Evolutionary conservation across 805 yeast genomes (phyloP).

Genomic region (Candida fluviatilis): DNA sequence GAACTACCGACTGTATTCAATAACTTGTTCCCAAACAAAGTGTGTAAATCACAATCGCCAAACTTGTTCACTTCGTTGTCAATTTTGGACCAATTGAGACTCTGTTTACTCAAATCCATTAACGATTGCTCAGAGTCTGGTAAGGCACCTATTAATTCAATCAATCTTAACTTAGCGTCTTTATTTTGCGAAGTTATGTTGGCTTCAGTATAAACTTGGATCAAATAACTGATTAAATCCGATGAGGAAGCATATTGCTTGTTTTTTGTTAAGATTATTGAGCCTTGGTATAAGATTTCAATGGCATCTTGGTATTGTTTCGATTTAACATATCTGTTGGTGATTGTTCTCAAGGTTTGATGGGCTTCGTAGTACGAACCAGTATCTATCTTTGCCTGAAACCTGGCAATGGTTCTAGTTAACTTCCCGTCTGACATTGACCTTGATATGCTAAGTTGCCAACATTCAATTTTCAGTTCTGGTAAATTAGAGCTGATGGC

Average conservation of each 20-base stretch:
- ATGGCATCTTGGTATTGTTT: conserved; percentile 68
- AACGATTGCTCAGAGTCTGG: conserved; percentile 46
- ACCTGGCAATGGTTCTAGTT: conserved; percentile 58
- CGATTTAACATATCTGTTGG: conserved; percentile 73
- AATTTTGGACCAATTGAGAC: conserved; percentile 62
- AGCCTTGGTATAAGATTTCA: conserved; percentile 68
- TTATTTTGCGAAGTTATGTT: conserved; percentile 33
- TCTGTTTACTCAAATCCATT: conserved; percentile 61
- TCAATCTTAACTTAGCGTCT: conserved; percentile 42
- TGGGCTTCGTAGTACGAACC: conserved; percentile 93
- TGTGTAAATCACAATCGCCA: conserved; percentile 77
- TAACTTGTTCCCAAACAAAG: conserved; percentile 66
- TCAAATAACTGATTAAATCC: conserved; percentile 67
- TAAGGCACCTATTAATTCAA: conserved; percentile 44
- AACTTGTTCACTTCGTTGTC: conserved; percentile 40
- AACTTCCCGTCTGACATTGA: conserved; percentile 38
- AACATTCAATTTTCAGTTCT: not conserved
- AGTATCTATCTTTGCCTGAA: conserved; percentile 61
- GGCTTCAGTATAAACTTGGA: conserved; percentile 63
- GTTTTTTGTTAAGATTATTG: conserved; percentile 62
- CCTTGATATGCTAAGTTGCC: not conserved
- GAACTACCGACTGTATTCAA: conserved; percentile 28
- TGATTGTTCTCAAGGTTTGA: conserved; percentile 87
- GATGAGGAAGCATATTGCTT: conserved; percentile 77
- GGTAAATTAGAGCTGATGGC: too few species aligned